Percentiles rank a stretch among this genome's conserved stretches.
Conservation (phyloP, 345 rosid genomes). For the Lepidium sativum region DNA sequence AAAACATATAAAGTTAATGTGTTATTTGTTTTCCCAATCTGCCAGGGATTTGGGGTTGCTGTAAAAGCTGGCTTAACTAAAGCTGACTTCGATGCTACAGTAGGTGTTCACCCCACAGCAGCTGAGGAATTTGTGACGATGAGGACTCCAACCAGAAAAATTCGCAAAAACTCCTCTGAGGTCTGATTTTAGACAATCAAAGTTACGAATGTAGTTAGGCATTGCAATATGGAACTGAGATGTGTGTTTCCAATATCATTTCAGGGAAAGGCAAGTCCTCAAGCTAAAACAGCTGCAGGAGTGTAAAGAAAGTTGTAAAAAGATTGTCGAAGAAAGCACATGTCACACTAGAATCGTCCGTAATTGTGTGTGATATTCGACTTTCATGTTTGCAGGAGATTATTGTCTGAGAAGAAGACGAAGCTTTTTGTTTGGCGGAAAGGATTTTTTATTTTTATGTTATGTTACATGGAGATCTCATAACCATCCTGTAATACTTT, state of each 20-base stretch:
- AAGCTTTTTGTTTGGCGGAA: background rate
- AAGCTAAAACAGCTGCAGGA: constrained; percentile 55
- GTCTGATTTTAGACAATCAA: constrained; percentile 34
- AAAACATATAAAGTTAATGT: background rate
- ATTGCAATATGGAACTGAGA: background rate
- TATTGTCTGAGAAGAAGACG: constrained; percentile 6
- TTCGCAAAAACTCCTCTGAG: constrained; percentile 57
- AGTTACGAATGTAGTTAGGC: background rate
- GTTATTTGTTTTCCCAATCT: background rate
- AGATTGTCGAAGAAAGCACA: background rate
- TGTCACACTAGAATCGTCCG: background rate
- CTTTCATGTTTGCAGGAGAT: constrained; percentile 16
- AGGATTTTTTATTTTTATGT: background rate
- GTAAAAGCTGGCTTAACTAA: constrained; percentile 90
- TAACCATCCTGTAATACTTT: background rate
- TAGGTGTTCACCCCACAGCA: constrained; percentile 88
- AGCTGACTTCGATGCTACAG: constrained; percentile 77
- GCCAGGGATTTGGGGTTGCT: constrained; percentile 92
- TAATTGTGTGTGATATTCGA: background rate
- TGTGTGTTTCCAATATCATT: background rate
- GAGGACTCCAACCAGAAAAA: constrained; percentile 77
- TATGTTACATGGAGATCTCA: background rate
- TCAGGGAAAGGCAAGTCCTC: constrained; percentile 48
- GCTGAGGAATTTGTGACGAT: constrained; percentile 91
- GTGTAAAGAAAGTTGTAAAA: constrained; percentile 29